Evolutionary conservation across 371 early-diverging fungal species (phyloP).

Genomic region (Mucor racemosus): DNA sequence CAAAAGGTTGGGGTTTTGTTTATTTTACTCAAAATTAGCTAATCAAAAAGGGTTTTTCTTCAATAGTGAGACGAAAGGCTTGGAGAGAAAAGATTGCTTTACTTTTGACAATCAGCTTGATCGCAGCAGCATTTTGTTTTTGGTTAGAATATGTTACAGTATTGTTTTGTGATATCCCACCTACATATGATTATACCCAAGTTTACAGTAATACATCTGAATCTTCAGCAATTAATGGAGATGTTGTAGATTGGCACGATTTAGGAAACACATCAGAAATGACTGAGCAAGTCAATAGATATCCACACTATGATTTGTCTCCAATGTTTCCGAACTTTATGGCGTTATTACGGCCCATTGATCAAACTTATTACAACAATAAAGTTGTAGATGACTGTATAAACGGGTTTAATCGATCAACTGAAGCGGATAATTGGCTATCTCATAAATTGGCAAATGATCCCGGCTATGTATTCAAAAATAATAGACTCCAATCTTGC

Average conservation of each 20-base stretch:
- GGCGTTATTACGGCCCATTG: slow-evolving; percentile 26
- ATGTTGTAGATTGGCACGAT: slow-evolving; percentile 40
- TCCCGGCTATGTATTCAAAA: slow-evolving; percentile 36
- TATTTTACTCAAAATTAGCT: background rate
- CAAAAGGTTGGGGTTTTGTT: slow-evolving; percentile 28
- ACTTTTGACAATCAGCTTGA: slow-evolving; percentile 26
- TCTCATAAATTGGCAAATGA: slow-evolving; percentile 37
- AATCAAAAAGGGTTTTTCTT: background rate
- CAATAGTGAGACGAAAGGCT: slow-evolving; percentile 43
- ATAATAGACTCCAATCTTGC: slow-evolving; percentile 35
- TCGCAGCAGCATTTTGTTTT: slow-evolving; percentile 38
- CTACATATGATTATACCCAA: slow-evolving; percentile 25
- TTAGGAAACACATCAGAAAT: slow-evolving; percentile 25
- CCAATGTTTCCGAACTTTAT: slow-evolving; percentile 52
- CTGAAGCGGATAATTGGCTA: slow-evolving; percentile 50
- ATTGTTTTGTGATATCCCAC: slow-evolving; percentile 47
- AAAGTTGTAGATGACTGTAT: slow-evolving; percentile 39
- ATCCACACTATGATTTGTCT: slow-evolving; percentile 49
- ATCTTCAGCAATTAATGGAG: slow-evolving; percentile 40
- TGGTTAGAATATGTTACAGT: slow-evolving; percentile 51
- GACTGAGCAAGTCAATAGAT: slow-evolving; percentile 33
- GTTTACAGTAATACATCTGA: slow-evolving; percentile 34
- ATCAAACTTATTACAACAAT: slow-evolving; percentile 27
- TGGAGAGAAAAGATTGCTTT: slow-evolving; percentile 56
- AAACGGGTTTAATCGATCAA: slow-evolving; percentile 30